phyloP scores from a whole-genome alignment of 108 stramenopile genomes.

The Cyclostephanos invisitatus region DNA sequence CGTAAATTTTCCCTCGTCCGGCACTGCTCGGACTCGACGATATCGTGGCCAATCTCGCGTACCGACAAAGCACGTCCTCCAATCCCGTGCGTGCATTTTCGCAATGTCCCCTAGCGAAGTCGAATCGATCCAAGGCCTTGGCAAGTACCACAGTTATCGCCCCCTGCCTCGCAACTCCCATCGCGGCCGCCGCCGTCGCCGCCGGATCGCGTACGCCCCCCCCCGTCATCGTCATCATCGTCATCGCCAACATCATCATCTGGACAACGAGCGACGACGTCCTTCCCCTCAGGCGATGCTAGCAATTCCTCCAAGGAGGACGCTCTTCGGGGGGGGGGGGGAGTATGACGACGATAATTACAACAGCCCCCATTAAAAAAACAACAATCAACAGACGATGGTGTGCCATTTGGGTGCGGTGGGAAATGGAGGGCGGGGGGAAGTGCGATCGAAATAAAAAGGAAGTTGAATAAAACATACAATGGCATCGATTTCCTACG shows the following conservation, averaged over 20 bases:
- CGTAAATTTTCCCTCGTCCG: too few relatives aligned
- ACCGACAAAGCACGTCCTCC: slow-evolving; percentile 59
- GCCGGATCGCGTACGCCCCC: background rate
- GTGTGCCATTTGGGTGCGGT: too few relatives aligned
- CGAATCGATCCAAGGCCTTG: slow-evolving; percentile 61
- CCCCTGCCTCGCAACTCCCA: background rate
- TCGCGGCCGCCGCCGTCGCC: background rate
- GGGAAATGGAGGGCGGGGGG: too few relatives aligned
- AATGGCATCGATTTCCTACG: slow-evolving; percentile 10
- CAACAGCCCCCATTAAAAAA: too few relatives aligned
- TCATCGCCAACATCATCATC: slow-evolving; percentile 34
- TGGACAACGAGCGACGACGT: slow-evolving; percentile 69
- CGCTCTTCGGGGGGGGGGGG: too few relatives aligned
- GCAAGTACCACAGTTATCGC: slow-evolving; percentile 41
- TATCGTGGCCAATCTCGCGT: slow-evolving; percentile 62
- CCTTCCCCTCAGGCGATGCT: slow-evolving; percentile 58
- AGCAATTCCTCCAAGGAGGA: slow-evolving; percentile 76
- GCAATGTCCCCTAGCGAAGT: slow-evolving; percentile 74
- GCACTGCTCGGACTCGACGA: too few relatives aligned
- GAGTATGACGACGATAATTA: too few relatives aligned
- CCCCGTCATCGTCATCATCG: slow-evolving; percentile 21
- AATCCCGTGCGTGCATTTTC: slow-evolving; percentile 71
- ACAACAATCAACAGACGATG: too few relatives aligned
- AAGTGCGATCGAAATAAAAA: too few relatives aligned
- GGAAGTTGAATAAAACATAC: too few relatives aligned